Percentiles rank a stretch among this genome's conserved stretches.
These are phyloP conservation scores for Penicillium silybi DNA, from an alignment of 495 filamentous ascomycete species.

Conservation along the genomic window DNA sequence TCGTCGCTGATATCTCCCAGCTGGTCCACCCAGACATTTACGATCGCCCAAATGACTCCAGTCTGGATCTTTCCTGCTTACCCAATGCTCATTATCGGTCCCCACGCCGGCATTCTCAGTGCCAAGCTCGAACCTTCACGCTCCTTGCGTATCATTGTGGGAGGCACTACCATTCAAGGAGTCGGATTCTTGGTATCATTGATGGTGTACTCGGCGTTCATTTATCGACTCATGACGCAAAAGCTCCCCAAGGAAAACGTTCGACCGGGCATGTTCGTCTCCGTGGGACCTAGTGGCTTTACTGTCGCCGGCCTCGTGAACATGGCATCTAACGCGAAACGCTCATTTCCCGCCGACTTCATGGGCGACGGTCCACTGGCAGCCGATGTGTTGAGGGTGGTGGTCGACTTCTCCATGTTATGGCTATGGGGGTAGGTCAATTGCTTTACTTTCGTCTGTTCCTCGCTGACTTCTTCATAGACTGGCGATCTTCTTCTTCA, in stretches of 20 bases:
- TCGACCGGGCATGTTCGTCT: conserved; percentile 82
- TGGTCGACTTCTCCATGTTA: conserved; percentile 58
- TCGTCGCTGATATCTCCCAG: conserved; percentile 31
- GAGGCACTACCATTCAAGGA: conserved; percentile 71
- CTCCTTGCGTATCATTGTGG: conserved; percentile 62
- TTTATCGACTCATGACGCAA: conserved; percentile 88
- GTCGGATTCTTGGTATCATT: conserved; percentile 81
- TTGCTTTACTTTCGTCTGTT: neutral
- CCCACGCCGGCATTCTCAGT: conserved; percentile 66
- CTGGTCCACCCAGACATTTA: conserved; percentile 71
- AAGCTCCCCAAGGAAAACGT: conserved; percentile 75
- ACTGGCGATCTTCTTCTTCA: conserved; percentile 81
- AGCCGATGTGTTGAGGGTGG: conserved; percentile 52
- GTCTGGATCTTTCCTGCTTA: conserved; percentile 93
- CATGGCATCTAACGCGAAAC: conserved; percentile 48
- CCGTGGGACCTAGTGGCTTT: conserved; percentile 74
- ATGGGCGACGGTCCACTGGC: conserved; percentile 56
- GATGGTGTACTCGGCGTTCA: conserved; percentile 82
- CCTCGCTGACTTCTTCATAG: conserved; percentile 27
- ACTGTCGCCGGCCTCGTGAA: conserved; percentile 66
- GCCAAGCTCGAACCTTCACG: conserved; percentile 38
- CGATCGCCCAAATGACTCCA: conserved; percentile 83
- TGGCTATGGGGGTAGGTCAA: conserved; percentile 72
- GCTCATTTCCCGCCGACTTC: conserved; percentile 49
- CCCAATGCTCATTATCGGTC: conserved; percentile 74